Evolutionary conservation across 306 rosid species (phyloP).

Genomic region (Echinosophora koreensis): DNA sequence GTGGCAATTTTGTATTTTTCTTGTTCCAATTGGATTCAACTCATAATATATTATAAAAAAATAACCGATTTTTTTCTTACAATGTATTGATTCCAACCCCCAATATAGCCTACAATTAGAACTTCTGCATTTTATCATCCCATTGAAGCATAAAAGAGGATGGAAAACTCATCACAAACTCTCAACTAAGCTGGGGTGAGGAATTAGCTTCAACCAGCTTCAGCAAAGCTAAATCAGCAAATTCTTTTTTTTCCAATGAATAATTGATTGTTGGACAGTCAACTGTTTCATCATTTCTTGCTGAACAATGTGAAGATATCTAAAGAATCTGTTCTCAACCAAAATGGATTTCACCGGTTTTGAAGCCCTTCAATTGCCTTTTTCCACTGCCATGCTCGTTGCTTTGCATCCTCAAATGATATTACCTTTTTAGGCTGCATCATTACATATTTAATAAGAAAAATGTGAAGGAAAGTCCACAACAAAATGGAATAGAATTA

Average conservation of each 20-base stretch:
- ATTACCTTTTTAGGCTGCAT: slow-evolving; percentile 93
- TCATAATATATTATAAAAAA: slow-evolving; percentile 42
- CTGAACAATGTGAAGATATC: slow-evolving; percentile 54
- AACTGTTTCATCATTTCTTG: slow-evolving; percentile 51
- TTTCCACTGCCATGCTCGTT: slow-evolving; percentile 96
- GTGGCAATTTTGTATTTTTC: not conserved
- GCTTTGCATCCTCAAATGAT: slow-evolving; percentile 92
- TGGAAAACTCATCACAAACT: slow-evolving; percentile 46
- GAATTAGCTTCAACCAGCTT: slow-evolving; percentile 51
- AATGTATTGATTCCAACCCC: slow-evolving; percentile 58
- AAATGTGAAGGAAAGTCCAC: slow-evolving; percentile 14
- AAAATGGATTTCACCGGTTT: slow-evolving; percentile 69
- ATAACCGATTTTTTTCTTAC: slow-evolving; percentile 46
- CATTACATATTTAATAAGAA: slow-evolving; percentile 42
- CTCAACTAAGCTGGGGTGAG: slow-evolving; percentile 45
- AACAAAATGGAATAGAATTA: slow-evolving; percentile 8
- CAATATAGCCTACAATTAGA: slow-evolving; percentile 55
- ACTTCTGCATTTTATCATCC: slow-evolving; percentile 54
- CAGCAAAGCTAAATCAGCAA: slow-evolving; percentile 52
- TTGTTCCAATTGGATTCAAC: slow-evolving; percentile 9
- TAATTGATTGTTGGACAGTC: slow-evolving; percentile 51
- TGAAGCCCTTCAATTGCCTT: slow-evolving; percentile 98
- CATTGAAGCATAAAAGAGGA: slow-evolving; percentile 52
- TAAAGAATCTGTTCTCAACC: slow-evolving; percentile 57
- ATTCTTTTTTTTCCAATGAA: slow-evolving; percentile 55